Evolutionary conservation across 2,329 filamentous ascomycete genomes (phyloP).

Genomic region (Ophiostoma perfectum): DNA sequence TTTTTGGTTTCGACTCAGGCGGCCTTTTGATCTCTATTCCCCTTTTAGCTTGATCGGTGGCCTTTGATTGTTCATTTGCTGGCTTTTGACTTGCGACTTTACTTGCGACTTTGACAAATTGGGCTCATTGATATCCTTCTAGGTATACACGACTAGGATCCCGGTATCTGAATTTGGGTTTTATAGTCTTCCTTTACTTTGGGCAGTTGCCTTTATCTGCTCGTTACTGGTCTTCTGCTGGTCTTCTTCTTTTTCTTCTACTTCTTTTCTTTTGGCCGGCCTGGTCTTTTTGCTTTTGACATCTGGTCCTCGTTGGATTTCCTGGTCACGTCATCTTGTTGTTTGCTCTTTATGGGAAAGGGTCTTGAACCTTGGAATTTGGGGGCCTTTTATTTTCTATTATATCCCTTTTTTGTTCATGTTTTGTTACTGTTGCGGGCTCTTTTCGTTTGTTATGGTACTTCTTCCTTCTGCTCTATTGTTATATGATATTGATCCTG

Average conservation of each 20-base stretch:
- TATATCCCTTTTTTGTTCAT: slow-evolving; percentile 10
- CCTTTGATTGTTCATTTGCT: slow-evolving; percentile 21
- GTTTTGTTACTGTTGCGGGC: background rate
- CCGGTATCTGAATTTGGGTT: background rate
- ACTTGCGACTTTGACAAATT: too few relatives aligned
- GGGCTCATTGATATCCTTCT: background rate
- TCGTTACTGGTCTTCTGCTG: background rate
- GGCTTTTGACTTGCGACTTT: slow-evolving; percentile 16
- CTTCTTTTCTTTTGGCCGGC: background rate
- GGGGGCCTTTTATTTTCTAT: slow-evolving; percentile 15
- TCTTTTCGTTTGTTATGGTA: background rate
- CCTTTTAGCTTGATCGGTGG: slow-evolving; percentile 15
- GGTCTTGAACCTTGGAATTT: slow-evolving; percentile 9
- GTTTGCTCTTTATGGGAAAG: background rate
- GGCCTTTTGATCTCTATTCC: slow-evolving; percentile 10
- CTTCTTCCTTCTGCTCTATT: background rate
- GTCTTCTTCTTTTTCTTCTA: background rate
- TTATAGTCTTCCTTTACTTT: background rate
- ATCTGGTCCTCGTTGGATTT: background rate
- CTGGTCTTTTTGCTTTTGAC: too few relatives aligned
- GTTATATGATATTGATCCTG: background rate
- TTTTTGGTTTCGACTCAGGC: background rate
- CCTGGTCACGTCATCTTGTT: background rate
- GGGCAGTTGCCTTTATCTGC: background rate
- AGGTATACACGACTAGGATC: background rate